Conservation (phyloP, 306 rosid genomes). For the Medicago ruthenica region DNA sequence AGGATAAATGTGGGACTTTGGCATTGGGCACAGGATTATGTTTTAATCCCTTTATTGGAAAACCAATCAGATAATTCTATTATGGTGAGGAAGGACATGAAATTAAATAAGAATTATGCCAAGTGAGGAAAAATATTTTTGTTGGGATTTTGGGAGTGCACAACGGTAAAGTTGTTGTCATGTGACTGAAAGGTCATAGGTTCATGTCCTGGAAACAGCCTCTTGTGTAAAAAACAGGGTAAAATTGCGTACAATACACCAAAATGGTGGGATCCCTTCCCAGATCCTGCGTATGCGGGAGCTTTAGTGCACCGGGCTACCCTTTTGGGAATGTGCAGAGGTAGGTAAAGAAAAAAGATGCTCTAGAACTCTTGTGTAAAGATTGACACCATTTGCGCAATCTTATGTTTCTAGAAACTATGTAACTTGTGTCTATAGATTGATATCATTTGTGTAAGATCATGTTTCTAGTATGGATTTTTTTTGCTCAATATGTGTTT, state of each 20-base stretch:
- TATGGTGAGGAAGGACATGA: background rate
- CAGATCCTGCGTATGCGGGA: no score
- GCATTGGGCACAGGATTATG: constrained; percentile 9
- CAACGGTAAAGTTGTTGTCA: no score
- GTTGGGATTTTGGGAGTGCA: no score
- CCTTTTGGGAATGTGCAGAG: constrained; percentile 20
- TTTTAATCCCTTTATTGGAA: background rate
- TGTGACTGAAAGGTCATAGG: no score
- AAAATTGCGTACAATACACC: no score
- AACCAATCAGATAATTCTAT: constrained; percentile 1
- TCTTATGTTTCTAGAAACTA: background rate
- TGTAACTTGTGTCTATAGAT: background rate
- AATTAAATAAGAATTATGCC: constrained; percentile 19
- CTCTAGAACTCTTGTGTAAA: background rate
- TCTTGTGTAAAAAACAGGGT: no score
- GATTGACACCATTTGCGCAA: background rate
- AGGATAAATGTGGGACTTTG: background rate
- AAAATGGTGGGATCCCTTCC: no score
- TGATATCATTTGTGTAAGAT: constrained; percentile 7
- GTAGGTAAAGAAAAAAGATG: background rate
- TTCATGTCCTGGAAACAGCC: no score
- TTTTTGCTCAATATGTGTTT: constrained; percentile 17
- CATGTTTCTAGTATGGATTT: constrained; percentile 8
- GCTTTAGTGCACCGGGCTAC: no score
- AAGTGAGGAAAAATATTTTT: background rate